Evolutionary conservation across 176 grass and related monocot species (phyloP), one percentile per base, ranked within the genome.

Genomic region (Typha latifolia): DNA sequence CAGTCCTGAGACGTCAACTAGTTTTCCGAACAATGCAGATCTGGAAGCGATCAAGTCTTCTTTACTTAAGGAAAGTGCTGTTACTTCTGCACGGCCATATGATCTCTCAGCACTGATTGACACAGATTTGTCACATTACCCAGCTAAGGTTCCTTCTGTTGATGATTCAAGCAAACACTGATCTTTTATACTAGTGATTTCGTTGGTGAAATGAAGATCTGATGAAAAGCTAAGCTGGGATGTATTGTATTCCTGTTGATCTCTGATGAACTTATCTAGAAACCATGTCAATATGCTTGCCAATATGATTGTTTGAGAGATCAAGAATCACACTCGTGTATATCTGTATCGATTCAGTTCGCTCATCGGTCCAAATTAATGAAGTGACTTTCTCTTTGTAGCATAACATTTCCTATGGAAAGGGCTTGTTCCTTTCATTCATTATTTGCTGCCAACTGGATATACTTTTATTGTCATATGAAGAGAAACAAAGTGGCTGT

Each of bases 11-110:
- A 63, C 14, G 53, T 37, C 75, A n/a, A n/a, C 49, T 52, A 7
- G 15, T n/a, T 22, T 59, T 1, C 67, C 31, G 29, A 62, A 75
- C 32, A 78, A 77, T 32, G 79, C 56, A 32, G 81, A 99, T 72
- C 74, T 85, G 29, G 94, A 99, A 61, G 83, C 87, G 15, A 87
- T 90, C 14, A 99, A 93, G 62, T 81, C 84, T 21, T 93, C 94
- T 48, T 76, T 87, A 51, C 62, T 93, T 61, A 99, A 80, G 74
- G 79, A 93, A 69, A 90, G 82, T 70, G 80, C 82, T 1, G 85
- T 82, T 24, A 53, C 76, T 32, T 69, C 80, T 21, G 78, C 75
- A 70, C 78, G 75, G 57, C 81, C 90, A 19, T 99, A 99, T 16
- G 94, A 99, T 63, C 70, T 90, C 12, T 87, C 89, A 4, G 63